These are phyloP conservation scores for Thraustotheca clavata DNA, from an alignment of 352 stramenopile species.

Conservation along the genomic window DNA sequence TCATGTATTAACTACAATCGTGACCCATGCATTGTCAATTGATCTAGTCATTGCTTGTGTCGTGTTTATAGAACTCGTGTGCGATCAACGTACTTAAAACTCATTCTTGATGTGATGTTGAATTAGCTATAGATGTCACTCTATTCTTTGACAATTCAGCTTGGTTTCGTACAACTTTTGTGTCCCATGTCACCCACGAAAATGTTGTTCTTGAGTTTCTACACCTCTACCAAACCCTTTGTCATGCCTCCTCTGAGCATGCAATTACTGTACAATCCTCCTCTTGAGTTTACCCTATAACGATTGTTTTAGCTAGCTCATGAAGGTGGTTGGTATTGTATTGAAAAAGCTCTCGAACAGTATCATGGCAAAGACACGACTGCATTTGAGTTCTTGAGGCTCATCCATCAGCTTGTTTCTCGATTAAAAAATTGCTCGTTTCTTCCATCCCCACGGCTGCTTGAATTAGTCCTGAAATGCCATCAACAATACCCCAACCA, in stretches of 20 bases:
- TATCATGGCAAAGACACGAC: constrained; percentile 1
- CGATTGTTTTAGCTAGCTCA: not conserved
- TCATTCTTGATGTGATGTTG: not conserved
- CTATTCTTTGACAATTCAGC: constrained; percentile 12
- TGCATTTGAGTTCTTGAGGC: constrained; percentile 3
- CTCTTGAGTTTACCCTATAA: not conserved
- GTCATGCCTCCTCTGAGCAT: not conserved
- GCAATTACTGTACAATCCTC: not conserved
- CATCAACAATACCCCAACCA: not conserved
- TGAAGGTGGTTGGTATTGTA: not conserved
- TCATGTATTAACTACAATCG: not conserved
- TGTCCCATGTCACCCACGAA: not conserved
- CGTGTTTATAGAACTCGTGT: not conserved
- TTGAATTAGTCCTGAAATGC: not conserved
- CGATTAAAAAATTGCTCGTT: no score
- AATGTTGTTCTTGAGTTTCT: not conserved
- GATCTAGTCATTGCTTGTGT: not conserved
- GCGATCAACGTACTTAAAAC: not conserved
- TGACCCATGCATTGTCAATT: not conserved
- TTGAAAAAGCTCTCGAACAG: not conserved
- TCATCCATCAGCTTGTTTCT: constrained; percentile 8
- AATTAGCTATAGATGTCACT: not conserved
- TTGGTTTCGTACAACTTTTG: constrained; percentile 15
- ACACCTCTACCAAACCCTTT: constrained; percentile 11
- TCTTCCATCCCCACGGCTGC: not conserved